Conservation (phyloP, 768 basidiomycete genomes). For the Boletus reticulatus region DNA sequence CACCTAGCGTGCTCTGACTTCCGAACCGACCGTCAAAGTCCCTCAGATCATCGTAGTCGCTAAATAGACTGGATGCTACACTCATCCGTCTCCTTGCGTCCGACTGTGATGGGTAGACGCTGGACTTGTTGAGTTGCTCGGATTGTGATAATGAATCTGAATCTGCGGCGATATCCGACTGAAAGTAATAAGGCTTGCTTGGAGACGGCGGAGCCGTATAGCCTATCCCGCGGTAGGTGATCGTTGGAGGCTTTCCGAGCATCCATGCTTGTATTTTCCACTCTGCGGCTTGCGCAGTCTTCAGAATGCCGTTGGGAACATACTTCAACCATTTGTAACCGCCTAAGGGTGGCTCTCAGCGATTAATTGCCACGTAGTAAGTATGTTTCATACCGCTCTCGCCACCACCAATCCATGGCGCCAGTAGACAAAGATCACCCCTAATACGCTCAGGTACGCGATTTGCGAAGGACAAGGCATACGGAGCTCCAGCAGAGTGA, state of each 20-base stretch:
- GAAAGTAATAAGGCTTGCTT: conserved; percentile 27
- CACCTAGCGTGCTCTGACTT: conserved; percentile 71
- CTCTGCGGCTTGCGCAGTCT: conserved; percentile 94
- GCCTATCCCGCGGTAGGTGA: conserved; percentile 84
- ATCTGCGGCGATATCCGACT: conserved; percentile 18
- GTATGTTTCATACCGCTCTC: conserved; percentile 68
- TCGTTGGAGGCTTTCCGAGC: conserved; percentile 90
- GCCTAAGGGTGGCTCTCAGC: conserved; percentile 38
- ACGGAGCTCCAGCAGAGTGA: conserved; percentile 94
- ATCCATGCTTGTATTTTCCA: conserved; percentile 98
- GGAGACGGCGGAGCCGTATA: conserved; percentile 53
- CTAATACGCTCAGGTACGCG: conserved; percentile 69
- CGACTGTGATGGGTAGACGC: conserved; percentile 28
- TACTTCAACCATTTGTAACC: conserved; percentile 98
- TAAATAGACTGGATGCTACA: conserved; percentile 68
- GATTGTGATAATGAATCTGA: conserved; percentile 19
- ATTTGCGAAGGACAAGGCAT: conserved; percentile 86
- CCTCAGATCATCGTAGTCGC: conserved; percentile 84
- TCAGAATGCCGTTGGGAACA: conserved; percentile 88
- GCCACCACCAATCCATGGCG: conserved; percentile 94
- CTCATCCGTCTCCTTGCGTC: conserved; percentile 62
- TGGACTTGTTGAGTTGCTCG: conserved; percentile 18
- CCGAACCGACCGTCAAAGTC: conserved; percentile 88
- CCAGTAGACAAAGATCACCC: conserved; percentile 85
- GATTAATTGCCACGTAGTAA: neutral